phyloP scores from a whole-genome alignment of 2,329 filamentous ascomycete species.

The Stachybotrys elegans region DNA sequence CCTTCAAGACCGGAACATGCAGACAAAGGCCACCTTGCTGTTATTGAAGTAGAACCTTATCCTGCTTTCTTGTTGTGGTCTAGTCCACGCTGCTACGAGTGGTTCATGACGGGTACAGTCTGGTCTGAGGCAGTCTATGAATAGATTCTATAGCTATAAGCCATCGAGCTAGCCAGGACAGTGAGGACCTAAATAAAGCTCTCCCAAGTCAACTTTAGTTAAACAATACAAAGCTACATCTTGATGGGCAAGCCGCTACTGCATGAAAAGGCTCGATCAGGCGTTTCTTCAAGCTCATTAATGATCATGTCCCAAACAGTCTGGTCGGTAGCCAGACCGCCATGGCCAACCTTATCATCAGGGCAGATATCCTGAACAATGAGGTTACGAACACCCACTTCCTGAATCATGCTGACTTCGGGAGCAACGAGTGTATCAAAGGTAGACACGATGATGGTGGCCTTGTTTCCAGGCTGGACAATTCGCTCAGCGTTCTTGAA shows the following conservation, averaged over 20 bases:
- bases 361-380: constrained; percentile 13
- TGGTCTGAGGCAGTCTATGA: too few species aligned
- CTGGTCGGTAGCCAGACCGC: constrained; percentile 9
- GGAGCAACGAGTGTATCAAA: constrained; percentile 12
- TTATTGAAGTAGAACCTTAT: too few species aligned
- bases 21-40: too few species aligned
- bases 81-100: too few species aligned
- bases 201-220: too few species aligned
- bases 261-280: neutral
- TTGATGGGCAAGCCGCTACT: neutral
- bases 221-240: too few species aligned
- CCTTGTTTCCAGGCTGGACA: constrained; percentile 11
- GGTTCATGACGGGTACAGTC: too few species aligned
- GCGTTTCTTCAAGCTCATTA: constrained; percentile 8
- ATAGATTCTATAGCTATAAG: too few species aligned
- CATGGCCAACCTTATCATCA: constrained; percentile 11
- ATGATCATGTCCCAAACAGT: constrained; percentile 12
- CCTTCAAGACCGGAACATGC: too few species aligned
- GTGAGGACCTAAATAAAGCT: too few species aligned
- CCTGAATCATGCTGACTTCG: constrained; percentile 6
- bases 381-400: constrained; percentile 12
- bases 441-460: constrained; percentile 11
- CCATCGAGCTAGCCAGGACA: too few species aligned
- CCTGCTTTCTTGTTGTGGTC: too few species aligned
- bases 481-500: constrained; percentile 9